Conservation (phyloP, 345 rosid genomes). For the Brassica nigra region DNA sequence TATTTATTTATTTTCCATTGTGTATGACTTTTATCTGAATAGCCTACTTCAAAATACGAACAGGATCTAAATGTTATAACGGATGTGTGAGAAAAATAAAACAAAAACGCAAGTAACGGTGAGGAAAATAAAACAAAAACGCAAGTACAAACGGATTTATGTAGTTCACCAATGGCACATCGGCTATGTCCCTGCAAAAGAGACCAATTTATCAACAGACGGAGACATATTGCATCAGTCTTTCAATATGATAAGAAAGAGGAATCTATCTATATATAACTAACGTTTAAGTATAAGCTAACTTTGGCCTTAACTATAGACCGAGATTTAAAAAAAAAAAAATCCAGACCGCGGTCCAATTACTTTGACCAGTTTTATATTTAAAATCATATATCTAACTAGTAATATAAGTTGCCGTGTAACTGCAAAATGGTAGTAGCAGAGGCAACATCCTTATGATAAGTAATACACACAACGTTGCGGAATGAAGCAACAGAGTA, state of each 20-base stretch:
- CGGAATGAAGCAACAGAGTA: no score
- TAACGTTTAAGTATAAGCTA: neutral
- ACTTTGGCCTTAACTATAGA: no score
- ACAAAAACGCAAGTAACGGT: neutral
- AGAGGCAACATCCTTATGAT: no score
- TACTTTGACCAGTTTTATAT: no score
- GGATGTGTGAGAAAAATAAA: neutral
- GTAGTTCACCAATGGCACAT: neutral
- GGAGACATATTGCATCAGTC: no score
- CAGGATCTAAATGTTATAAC: neutral
- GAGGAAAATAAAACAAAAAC: neutral
- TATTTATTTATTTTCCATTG: neutral
- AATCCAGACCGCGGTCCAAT: neutral
- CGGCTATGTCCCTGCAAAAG: neutral
- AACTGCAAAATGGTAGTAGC: neutral
- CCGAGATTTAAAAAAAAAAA: neutral
- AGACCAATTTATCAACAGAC: neutral
- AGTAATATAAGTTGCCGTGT: no score
- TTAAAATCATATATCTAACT: no score
- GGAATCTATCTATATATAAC: neutral
- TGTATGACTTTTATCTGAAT: neutral
- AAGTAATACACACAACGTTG: no score
- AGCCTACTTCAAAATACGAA: neutral
- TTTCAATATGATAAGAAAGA: neutral
- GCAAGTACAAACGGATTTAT: neutral